Base-by-base conservation (phyloP, 208 protist species). In the Angomonas deanei region DNA sequence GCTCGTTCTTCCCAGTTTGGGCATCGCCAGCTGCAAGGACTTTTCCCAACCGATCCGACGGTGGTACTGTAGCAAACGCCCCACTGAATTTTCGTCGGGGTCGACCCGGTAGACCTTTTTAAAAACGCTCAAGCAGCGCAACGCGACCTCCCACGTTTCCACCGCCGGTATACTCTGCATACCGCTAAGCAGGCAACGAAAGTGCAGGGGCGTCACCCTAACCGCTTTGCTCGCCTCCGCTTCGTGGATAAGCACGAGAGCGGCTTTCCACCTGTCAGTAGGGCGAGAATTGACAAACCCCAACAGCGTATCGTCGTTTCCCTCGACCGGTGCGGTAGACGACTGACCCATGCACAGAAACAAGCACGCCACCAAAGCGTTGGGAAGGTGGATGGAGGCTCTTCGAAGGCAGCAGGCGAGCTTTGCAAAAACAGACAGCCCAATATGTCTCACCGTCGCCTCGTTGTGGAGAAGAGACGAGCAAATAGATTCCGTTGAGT, bases 1-100 rank as follows among this genome's bases (percentile, higher is more conserved):
- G 42, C n/a, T n/a, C n/a, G n/a, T n/a, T n/a, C n/a, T n/a, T n/a
- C n/a, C n/a, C n/a, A n/a, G n/a, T n/a, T n/a, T n/a, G n/a, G n/a
- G n/a, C n/a, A n/a, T n/a, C n/a, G 92, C 54, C 23, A 94, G 80
- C 17, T 78, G 68, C 61, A 94, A 91, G 1, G 80, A 80, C 17
- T 76, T 61, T 65, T 88, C 33, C 85, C 88, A 94, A 24, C 80
- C 86, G 27, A 75, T 66, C 33, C 80, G 72, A 63, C 79, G 72
- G 10, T 84, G 64, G 46, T 86, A 91, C 28, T 88, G 61, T 59
- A 94, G 64, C 36, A 94, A 33, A 26, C 70, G 76, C 21, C 66
- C 60, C 38, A 82, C 42, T 13, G 72, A 77, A 47, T 62, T 55
- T 30, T 83, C 88, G 48, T 94, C 78, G 0, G 85, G 80, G 11